A percentile compares a stretch with the other conserved stretches of the same genome.
Conservation (phyloP, 2,329 filamentous ascomycete genomes). For the Sporothrix protearum region DNA sequence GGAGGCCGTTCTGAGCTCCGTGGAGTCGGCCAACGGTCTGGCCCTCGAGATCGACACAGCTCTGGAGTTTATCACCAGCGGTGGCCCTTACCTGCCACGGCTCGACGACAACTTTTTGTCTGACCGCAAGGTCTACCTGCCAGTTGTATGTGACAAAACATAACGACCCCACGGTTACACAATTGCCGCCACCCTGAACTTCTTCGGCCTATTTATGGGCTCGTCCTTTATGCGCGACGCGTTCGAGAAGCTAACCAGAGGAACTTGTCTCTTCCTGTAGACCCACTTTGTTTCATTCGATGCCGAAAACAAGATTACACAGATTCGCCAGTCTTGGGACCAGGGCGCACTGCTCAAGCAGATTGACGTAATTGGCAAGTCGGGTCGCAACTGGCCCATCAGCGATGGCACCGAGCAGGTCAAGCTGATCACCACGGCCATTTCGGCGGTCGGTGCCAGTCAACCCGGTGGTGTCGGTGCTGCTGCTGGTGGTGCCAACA, state of each 20-base stretch:
- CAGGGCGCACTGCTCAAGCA: constrained; percentile 90
- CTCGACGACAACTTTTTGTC: constrained; percentile 93
- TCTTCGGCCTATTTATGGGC: not conserved
- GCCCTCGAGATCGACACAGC: constrained; percentile 77
- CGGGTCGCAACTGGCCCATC: constrained; percentile 92
- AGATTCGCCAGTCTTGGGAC: constrained; percentile 92
- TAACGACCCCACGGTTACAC: not conserved
- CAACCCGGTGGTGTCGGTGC: constrained; percentile 33
- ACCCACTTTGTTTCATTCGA: constrained; percentile 87
- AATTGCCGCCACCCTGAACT: not conserved
- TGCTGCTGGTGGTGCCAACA: constrained; percentile 7
- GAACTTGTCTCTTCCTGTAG: constrained; percentile 41
- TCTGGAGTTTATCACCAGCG: constrained; percentile 75
- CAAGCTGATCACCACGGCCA: constrained; percentile 65
- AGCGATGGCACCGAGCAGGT: constrained; percentile 80
- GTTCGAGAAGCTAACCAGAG: constrained; percentile 19
- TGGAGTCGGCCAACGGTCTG: constrained; percentile 68
- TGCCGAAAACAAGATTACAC: constrained; percentile 69
- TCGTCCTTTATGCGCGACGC: constrained; percentile 16
- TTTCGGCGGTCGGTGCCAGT: constrained; percentile 48
- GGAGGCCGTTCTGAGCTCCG: constrained; percentile 67
- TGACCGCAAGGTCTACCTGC: constrained; percentile 73
- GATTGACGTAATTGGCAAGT: constrained; percentile 86
- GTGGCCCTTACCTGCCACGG: constrained; percentile 80
- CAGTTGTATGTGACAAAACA: constrained; percentile 63